Conservation (phyloP, 2,329 filamentous ascomycete species). For the Trichoderma brevicompactum region DNA sequence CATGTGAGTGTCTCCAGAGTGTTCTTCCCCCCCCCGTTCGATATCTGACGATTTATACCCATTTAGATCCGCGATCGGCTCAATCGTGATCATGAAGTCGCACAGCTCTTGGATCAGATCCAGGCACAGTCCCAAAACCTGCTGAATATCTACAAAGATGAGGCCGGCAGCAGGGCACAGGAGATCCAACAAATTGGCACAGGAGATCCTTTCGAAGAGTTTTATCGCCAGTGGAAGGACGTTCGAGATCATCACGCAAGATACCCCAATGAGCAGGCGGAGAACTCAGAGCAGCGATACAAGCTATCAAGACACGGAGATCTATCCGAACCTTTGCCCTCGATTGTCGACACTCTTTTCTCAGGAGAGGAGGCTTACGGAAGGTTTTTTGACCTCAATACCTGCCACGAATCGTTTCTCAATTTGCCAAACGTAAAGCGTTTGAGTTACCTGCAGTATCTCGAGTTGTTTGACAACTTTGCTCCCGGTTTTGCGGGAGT, state of each 20-base stretch:
- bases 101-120: constrained; percentile 84
- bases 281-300: constrained; percentile 93
- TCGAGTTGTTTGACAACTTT: constrained; percentile 90
- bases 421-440: constrained; percentile 88
- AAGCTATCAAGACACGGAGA: constrained; percentile 68
- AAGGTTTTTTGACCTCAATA: constrained; percentile 87
- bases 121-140: constrained; percentile 82
- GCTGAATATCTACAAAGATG: constrained; percentile 82
- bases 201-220: constrained; percentile 86
- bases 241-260: constrained; percentile 87
- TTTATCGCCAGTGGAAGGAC: constrained; percentile 80
- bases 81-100: constrained; percentile 88
- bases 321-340: constrained; percentile 65
- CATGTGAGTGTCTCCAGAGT: constrained; percentile 63
- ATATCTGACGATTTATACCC: constrained; percentile 2
- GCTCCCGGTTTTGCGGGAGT: constrained; percentile 72
- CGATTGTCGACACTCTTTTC: constrained; percentile 86
- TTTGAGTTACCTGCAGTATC: constrained; percentile 87
- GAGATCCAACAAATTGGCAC: constrained; percentile 85
- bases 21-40: background rate
- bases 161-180: constrained; percentile 68
- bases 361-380: constrained; percentile 94
- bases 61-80: constrained; percentile 82
- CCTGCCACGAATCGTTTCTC: constrained; percentile 82
- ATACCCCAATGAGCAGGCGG: constrained; percentile 92